Base-by-base conservation (phyloP, 129 eudicot genomes). In the Artemisia tridentata region DNA sequence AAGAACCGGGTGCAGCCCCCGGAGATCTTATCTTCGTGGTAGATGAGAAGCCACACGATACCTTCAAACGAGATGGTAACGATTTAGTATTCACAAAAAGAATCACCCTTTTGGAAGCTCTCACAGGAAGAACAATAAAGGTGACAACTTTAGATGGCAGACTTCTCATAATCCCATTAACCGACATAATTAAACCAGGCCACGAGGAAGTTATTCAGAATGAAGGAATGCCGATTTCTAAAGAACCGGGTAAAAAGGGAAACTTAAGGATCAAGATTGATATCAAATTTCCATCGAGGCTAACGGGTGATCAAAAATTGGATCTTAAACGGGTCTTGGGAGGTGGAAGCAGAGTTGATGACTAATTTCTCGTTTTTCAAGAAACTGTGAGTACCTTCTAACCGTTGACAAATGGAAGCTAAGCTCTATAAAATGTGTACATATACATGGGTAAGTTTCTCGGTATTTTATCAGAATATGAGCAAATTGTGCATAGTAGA, bases 161-260 rank as follows among this genome's bases (percentile, higher is more conserved):
- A 76, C 76, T 81, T 13, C 68, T 86, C 52, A 63, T 65, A 6
- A 63, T 90, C 65, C 78, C 82, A 17, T 15, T 90, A 45, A 82
- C 86, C 0, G 82, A 84, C 69, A 67, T 90, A 15, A 72, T 90
- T 52, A 87, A 85, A 75, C 95, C 96, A 11, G 95, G 89, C 21
- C 88, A 85, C 0, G 96, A 90, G 63, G 82, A 80, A 71, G 82
- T 73, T 75, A 75, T 90, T 20, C 68, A 49, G 12, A 83, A 90
- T 12, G 93, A 89, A 82, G 90, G 93, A 56, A 89, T 86, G 93
- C 93, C 93, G 11, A 89, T 86, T 19, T 90, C 95, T 0, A 90
- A 90, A 83, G 95, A 90, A 69, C 91, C 95, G 1, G 92, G 95
- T 47, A 90, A 81, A 77, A 85, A 82, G 67, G 97, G 97, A 11